Evolutionary conservation across 2,329 filamentous ascomycete genomes (phyloP), one percentile per base, ranked within the genome.

Genomic region (Fusarium sp.): DNA sequence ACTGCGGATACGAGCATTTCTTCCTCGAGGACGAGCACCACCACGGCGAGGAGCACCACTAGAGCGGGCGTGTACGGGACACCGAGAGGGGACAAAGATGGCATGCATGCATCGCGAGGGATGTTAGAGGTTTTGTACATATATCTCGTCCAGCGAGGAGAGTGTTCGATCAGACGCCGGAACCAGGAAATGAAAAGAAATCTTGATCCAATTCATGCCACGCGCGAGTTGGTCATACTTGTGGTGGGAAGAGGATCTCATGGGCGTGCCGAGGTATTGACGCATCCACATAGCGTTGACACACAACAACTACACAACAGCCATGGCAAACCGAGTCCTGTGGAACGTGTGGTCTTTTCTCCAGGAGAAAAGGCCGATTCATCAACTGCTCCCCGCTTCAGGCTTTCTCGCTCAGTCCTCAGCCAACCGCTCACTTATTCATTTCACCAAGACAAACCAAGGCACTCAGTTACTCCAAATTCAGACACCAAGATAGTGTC

Each of bases 1-100:
- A 99, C 84, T 93, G 94, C 80, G 89, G 87, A 65, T 97, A 93
- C 81, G 96, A 99, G 84, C 88, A 96, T 80, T 82, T 96, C 60
- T 97, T 97, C 81, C 79, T 97, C 74, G 86, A 91, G 77, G 91
- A 94, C 69, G 87, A 90, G 68, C 87, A 90, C 73, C 88, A 86
- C 71, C 83, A 82, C 68, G 77, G 82, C 68, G 83, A 87, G 62
- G 87, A 89, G 78, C 88, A 90, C 79, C 72, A 76, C 66, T 90
- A 82, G 81, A 74, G 42, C 60, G 67, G 18, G 29, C 57, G 54
- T 65, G 53, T 62, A 67, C 62, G 49, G 54, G 25, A 62, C 54
- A 58, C 29, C 55, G 59, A 66, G 63, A 65, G 56, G 40, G 51
- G 50, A 59, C 16, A 46, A 34, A 63, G 29, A 57, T 62, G 36